phyloP scores from a whole-genome alignment of 2,329 filamentous ascomycete genomes.

The Cadophora sp. region DNA sequence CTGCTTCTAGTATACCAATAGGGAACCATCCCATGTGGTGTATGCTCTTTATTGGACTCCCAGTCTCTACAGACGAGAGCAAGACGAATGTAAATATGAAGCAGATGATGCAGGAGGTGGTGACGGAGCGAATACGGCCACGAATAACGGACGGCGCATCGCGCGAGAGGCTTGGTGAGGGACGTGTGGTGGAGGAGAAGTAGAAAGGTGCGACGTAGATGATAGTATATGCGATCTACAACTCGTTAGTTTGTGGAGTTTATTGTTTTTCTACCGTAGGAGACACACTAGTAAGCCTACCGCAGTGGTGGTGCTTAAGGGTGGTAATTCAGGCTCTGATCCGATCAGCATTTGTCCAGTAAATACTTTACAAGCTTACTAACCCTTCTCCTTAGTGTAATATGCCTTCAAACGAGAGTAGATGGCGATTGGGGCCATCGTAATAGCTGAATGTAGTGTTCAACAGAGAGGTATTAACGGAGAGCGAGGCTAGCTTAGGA shows the following conservation, averaged over 20 bases:
- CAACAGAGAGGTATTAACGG: slow-evolving; percentile 1
- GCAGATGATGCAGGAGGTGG: slow-evolving; percentile 74
- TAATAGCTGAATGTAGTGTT: slow-evolving; percentile 5
- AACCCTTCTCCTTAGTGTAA: slow-evolving; percentile 38
- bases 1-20: slow-evolving; percentile 67
- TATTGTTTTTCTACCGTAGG: background rate
- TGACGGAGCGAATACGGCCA: slow-evolving; percentile 82
- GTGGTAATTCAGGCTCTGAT: slow-evolving; percentile 39
- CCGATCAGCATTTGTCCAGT: slow-evolving; percentile 7
- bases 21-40: slow-evolving; percentile 85
- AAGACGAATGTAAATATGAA: slow-evolving; percentile 71
- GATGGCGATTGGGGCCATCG: slow-evolving; percentile 43
- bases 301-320: slow-evolving; percentile 38
- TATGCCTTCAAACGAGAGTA: slow-evolving; percentile 39
- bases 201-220: slow-evolving; percentile 94
- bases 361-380: slow-evolving; percentile 21
- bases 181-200: slow-evolving; percentile 78
- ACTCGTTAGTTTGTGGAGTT: slow-evolving; percentile 10
- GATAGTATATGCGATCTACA: slow-evolving; percentile 78
- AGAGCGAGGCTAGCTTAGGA: background rate
- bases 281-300: slow-evolving; percentile 38
- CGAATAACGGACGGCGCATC: slow-evolving; percentile 91
- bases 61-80: slow-evolving; percentile 60
- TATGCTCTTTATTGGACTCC: slow-evolving; percentile 60
- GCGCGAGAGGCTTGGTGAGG: slow-evolving; percentile 78